Base-by-base conservation (phyloP, 1,139 yeast species). In the Wickerhamomyces sp. region DNA sequence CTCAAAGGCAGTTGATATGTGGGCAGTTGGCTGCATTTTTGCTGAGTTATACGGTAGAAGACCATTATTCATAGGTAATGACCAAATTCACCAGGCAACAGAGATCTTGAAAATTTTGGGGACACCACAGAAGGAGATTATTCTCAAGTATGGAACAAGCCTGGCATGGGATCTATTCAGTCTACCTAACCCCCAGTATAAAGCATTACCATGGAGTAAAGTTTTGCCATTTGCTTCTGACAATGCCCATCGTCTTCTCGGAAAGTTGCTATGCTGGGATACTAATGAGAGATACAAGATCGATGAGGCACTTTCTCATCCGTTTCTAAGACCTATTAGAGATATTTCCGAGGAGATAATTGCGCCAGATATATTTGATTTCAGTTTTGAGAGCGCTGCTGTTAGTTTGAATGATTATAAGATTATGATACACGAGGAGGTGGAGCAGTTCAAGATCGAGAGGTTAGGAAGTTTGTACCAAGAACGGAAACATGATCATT, bases 21-120 rank as follows among this genome's bases (percentile, higher is more conserved):
- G 95, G 95, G 84, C 92, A 1, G 72, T 80, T 24, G 94, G 94
- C 1, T 84, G 94, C 53, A 82, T 84, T n/a, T 60, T 83, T 41
- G 90, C 78, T 0, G 94, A 84, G 54, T 65, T 84, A 32, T 83
- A 81, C 51, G 87, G 86, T 0, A 66, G 94, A 47, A 72, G 70
- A 50, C 92, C 92, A 1, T 55, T 83, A n/a, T 83, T 84, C 52
- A 74, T 76, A 43, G 92, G 92, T 0, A 76, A 76, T 44, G 79
- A 78, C 59, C 82, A 78, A 47, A 52, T 78, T 46, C 78, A 78
- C 46, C 92, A 84, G 55, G 58, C 81, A 4, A 70, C 66, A 34
- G 82, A 80, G 55, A 79, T 84, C n/a, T 61, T 76, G 35, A 76
- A 75, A 54, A 65, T 81, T 0, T 59, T 83, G 41, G 92, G 92